These are phyloP conservation scores for Melanogaster broomeanus DNA, from an alignment of 768 basidiomycete species.

Conservation along the genomic window DNA sequence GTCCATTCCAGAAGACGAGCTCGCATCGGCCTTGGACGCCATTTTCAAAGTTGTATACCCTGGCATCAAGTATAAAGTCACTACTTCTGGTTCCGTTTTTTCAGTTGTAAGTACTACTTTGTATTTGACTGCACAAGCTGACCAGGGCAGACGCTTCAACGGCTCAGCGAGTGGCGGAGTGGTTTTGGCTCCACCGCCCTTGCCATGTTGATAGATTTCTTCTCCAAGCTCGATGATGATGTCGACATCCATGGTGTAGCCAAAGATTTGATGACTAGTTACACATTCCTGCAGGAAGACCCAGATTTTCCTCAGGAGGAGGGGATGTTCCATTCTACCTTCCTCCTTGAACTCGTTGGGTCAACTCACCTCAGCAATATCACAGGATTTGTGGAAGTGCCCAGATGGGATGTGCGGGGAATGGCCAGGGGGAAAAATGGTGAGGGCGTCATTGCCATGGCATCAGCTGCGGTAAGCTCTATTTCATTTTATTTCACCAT, in stretches of 20 bases:
- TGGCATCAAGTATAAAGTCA: background rate
- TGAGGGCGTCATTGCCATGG: background rate
- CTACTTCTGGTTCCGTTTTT: background rate
- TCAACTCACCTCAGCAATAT: constrained; percentile 3
- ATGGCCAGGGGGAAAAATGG: constrained; percentile 1
- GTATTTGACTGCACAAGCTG: too few relatives aligned
- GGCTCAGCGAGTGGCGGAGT: constrained; percentile 6
- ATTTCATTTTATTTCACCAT: background rate
- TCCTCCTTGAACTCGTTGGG: constrained; percentile 3
- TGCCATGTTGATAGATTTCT: constrained; percentile 5
- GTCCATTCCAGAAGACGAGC: background rate
- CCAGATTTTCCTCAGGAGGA: background rate
- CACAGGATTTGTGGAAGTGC: background rate
- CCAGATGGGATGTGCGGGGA: background rate
- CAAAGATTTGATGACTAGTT: background rate
- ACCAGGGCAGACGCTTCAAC: background rate
- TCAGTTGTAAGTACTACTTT: background rate
- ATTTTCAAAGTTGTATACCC: constrained; percentile 2
- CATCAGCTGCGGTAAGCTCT: constrained; percentile 3
- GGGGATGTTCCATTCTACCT: background rate
- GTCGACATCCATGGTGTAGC: background rate
- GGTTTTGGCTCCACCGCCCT: constrained; percentile 8
- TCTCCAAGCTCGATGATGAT: background rate
- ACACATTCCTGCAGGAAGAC: constrained; percentile 5
- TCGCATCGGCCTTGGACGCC: background rate